Conservation (phyloP, 148 eudicot genomes). For the Heliosperma pusillum region DNA sequence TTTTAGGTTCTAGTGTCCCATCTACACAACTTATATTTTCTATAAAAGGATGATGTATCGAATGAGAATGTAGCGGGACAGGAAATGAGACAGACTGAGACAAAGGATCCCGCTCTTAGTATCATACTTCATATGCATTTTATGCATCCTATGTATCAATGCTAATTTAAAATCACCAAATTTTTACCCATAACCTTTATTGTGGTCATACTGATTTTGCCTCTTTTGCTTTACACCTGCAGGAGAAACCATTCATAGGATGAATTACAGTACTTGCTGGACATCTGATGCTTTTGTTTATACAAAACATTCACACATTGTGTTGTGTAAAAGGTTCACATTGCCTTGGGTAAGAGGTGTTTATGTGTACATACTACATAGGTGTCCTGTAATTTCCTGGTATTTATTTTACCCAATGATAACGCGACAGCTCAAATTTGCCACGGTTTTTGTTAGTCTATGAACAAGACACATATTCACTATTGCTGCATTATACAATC, state of each 20-base stretch:
- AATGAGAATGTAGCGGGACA: not conserved
- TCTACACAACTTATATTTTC: not conserved
- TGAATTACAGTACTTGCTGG: slow-evolving; percentile 11
- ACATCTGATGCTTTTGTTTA: not conserved
- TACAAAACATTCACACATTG: not conserved
- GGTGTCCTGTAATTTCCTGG: not conserved
- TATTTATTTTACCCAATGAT: too few species aligned
- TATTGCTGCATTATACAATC: not conserved
- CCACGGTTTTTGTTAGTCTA: too few species aligned
- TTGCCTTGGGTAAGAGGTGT: too few species aligned
- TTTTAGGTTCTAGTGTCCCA: not conserved
- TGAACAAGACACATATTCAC: not conserved
- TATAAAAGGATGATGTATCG: too few species aligned
- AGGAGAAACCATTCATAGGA: slow-evolving; percentile 24
- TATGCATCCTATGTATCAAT: not conserved
- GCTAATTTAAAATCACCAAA: not conserved
- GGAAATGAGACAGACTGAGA: not conserved
- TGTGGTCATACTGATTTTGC: not conserved
- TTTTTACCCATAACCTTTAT: not conserved
- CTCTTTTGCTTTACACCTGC: not conserved
- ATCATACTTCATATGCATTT: not conserved
- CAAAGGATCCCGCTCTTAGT: not conserved
- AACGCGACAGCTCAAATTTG: too few species aligned
- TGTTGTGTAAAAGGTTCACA: not conserved
- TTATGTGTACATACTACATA: too few species aligned